Evolutionary conservation across 2,329 filamentous ascomycete species (phyloP), one percentile per base, ranked within the genome.

Genomic region (Orbilia blumenaviensis): DNA sequence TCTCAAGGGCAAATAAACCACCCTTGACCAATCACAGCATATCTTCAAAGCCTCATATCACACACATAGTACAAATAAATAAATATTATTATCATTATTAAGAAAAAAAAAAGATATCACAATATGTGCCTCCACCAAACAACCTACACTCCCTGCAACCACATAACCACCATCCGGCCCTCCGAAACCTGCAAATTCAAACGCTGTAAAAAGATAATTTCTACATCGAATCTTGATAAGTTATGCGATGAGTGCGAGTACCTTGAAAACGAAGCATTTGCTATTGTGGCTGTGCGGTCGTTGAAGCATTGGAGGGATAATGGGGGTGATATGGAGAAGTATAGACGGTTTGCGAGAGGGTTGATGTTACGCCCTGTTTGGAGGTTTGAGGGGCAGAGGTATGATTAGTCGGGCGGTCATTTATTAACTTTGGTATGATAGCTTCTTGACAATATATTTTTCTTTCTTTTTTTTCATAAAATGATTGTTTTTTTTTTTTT

Each of bases 241-340:
- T 23, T 42, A 5, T 73, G 68, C 14, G 27, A 41, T 5, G 18
- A 27, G 21, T 73, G 68, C 23, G 41, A n/a, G 16, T 66, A 66
- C 52, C 61, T 73, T n/a, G 68, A 66, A 54, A 66, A 73, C 32
- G 68, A 73, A 42, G 61, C 61, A 3, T 73, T 44, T 14, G 68
- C 68, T 5, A 61, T 25, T 21, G 54, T 66, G 9, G 68, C 61
- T 1, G 48, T 66, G 1, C 41, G 52, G 10, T 52, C 68, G 10
- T 54, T 73, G 5, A 23, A 66, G 1, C 16, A 36, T 46, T 66
- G 52, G 50, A 42, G n/a, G 6, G 16, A 41, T 4, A 66, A 46
- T 16, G n/a, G 16, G 1, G 18, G 27, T 9, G 61, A 66, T 46
- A 42, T 66, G 32, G 12, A 50, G 2, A 38, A 34, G 14, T 73